phyloP scores from a whole-genome alignment of 345 rosid species.

The Eucalyptus microcorys region DNA sequence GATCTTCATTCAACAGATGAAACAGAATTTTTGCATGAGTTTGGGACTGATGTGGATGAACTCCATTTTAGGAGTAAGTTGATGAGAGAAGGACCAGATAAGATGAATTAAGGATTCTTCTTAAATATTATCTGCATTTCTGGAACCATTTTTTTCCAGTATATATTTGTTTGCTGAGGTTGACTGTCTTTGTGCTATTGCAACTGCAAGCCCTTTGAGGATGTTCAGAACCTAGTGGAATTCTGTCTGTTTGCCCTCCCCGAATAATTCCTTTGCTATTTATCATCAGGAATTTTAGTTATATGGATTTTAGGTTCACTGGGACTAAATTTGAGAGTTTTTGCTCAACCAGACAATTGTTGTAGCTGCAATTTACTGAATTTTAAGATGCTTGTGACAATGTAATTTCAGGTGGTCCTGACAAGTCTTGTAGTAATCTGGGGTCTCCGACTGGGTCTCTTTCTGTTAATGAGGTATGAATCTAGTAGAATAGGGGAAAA shows the following conservation, averaged over 20 bases:
- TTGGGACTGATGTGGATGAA: neutral
- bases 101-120: neutral
- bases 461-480: constrained; percentile 65
- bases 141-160: neutral
- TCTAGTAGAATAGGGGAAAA: neutral
- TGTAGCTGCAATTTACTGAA: neutral
- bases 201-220: neutral
- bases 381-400: neutral
- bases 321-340: neutral
- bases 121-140: neutral
- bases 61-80: neutral
- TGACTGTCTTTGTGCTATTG: neutral
- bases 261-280: neutral
- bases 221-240: neutral
- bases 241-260: neutral
- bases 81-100: neutral
- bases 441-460: constrained; percentile 82
- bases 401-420: constrained; percentile 48
- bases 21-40: neutral
- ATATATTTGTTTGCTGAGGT: neutral
- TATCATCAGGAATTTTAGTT: neutral
- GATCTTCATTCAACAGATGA: neutral
- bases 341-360: neutral
- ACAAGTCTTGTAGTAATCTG: constrained; percentile 58
- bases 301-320: neutral